Evolutionary conservation across 768 basidiomycete genomes (phyloP).

Genomic region (Boletus sensibilis): DNA sequence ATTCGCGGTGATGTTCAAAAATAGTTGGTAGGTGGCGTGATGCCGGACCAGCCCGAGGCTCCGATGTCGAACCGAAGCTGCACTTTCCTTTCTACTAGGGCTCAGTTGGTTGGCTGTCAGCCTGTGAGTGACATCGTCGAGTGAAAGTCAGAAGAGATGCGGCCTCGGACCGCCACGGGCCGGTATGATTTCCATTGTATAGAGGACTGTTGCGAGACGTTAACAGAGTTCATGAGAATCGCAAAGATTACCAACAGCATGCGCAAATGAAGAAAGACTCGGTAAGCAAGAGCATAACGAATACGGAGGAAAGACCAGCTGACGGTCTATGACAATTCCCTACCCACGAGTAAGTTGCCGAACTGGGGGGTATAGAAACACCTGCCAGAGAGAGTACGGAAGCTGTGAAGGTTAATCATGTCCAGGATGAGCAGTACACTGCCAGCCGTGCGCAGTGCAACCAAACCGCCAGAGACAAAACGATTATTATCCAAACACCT

Average conservation of each 20-base stretch:
- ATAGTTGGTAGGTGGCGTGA: too few relatives aligned
- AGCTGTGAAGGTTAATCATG: slow-evolving; percentile 36
- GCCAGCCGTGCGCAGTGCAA: slow-evolving; percentile 44
- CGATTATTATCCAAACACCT: slow-evolving; percentile 60
- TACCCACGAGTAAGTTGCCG: slow-evolving; percentile 16
- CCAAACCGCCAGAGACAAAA: slow-evolving; percentile 46
- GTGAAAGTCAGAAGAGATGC: slow-evolving; percentile 52
- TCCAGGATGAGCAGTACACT: slow-evolving; percentile 44
- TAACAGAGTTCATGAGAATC: slow-evolving; percentile 3
- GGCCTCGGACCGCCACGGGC: slow-evolving; percentile 50
- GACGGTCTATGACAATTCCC: slow-evolving; percentile 47
- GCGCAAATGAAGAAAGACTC: too few relatives aligned
- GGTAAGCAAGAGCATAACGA: too few relatives aligned
- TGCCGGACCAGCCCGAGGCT: too few relatives aligned
- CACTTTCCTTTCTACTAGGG: slow-evolving; percentile 1
- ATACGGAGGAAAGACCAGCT: slow-evolving; percentile 36
- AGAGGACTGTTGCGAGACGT: slow-evolving; percentile 41
- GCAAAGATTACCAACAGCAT: slow-evolving; percentile 48
- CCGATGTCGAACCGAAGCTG: slow-evolving; percentile 18
- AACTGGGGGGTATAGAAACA: too few relatives aligned
- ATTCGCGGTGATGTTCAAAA: too few relatives aligned
- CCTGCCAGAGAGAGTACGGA: too few relatives aligned
- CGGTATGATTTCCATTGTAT: slow-evolving; percentile 54
- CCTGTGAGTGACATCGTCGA: slow-evolving; percentile 37
- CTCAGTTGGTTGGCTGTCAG: slow-evolving; percentile 16